Conservation (phyloP, 2,329 filamentous ascomycete species). For the Podosphaera fusca region DNA sequence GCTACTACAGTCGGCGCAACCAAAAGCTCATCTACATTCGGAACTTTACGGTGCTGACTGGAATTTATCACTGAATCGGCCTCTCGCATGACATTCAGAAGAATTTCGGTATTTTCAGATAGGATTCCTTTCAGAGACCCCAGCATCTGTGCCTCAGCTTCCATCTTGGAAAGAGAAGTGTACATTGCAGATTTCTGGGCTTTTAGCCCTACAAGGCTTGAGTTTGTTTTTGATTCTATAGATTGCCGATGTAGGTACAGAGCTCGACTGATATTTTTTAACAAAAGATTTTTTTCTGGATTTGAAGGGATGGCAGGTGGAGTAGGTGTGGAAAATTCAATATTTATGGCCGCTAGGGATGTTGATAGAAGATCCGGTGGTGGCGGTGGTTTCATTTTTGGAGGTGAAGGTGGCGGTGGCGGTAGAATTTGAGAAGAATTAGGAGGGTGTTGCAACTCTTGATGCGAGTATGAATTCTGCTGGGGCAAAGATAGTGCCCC, state of each 20-base stretch:
- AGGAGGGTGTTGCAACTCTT: conserved; percentile 12
- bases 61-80: conserved; percentile 58
- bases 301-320: conserved; percentile 68
- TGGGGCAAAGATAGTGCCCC: neutral
- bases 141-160: conserved; percentile 50
- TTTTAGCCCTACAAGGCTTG: conserved; percentile 50
- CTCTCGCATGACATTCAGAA: conserved; percentile 53
- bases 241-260: conserved; percentile 46
- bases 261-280: conserved; percentile 49
- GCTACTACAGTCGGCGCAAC: conserved; percentile 87
- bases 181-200: conserved; percentile 63
- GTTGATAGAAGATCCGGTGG: conserved; percentile 29
- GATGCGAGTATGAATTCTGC: conserved; percentile 7
- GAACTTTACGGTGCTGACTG: conserved; percentile 43
- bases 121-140: conserved; percentile 48
- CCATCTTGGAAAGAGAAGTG: conserved; percentile 41
- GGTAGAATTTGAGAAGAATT: conserved; percentile 11
- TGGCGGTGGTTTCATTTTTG: conserved; percentile 16
- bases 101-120: conserved; percentile 51
- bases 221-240: conserved; percentile 46
- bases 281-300: conserved; percentile 76
- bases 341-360: conserved; percentile 27
- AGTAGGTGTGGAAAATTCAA: conserved; percentile 21
- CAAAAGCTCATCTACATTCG: conserved; percentile 70
- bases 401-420: conserved; percentile 13